A percentile compares a stretch with the other conserved stretches of the same genome.
Conservation (phyloP, 805 yeast species). For the Candida rishiriensis region DNA sequence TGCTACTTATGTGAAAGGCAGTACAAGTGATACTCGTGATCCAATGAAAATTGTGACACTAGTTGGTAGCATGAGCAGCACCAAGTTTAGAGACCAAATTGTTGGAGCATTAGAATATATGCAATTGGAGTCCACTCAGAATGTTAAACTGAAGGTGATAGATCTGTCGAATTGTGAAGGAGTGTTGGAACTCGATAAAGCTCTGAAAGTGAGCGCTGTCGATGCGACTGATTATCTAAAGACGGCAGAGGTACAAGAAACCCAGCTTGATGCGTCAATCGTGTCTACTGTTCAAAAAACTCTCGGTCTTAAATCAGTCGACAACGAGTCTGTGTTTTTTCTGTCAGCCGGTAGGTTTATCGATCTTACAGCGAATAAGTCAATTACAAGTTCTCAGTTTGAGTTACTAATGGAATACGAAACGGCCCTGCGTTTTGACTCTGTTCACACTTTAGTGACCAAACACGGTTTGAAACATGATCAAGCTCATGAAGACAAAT, state of each 20-base stretch:
- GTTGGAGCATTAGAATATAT: slow-evolving; percentile 28
- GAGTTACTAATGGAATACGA: slow-evolving; percentile 44
- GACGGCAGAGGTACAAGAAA: background rate
- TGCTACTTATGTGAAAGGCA: background rate
- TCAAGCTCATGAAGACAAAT: slow-evolving; percentile 7
- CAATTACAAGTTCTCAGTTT: slow-evolving; percentile 25
- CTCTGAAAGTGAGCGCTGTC: slow-evolving; percentile 3
- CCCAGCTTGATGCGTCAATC: background rate
- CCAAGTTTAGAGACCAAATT: slow-evolving; percentile 40
- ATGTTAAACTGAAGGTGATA: slow-evolving; percentile 17
- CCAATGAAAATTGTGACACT: slow-evolving; percentile 39
- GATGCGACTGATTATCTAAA: slow-evolving; percentile 1
- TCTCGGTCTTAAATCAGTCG: slow-evolving; percentile 4
- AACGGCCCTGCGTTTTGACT: slow-evolving; percentile 36
- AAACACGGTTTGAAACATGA: background rate
- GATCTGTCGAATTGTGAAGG: slow-evolving; percentile 6
- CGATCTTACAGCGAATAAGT: slow-evolving; percentile 28
- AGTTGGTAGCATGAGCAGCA: slow-evolving; percentile 50
- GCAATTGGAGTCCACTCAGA: background rate
- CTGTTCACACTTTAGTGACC: slow-evolving; percentile 4
- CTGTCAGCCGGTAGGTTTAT: slow-evolving; percentile 53
- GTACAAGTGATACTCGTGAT: background rate
- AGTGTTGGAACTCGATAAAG: slow-evolving; percentile 1
- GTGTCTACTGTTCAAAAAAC: background rate
- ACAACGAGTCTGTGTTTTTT: slow-evolving; percentile 29